Conservation (phyloP, 2,329 filamentous ascomycete species). For the Apiospora kogelbergensis region DNA sequence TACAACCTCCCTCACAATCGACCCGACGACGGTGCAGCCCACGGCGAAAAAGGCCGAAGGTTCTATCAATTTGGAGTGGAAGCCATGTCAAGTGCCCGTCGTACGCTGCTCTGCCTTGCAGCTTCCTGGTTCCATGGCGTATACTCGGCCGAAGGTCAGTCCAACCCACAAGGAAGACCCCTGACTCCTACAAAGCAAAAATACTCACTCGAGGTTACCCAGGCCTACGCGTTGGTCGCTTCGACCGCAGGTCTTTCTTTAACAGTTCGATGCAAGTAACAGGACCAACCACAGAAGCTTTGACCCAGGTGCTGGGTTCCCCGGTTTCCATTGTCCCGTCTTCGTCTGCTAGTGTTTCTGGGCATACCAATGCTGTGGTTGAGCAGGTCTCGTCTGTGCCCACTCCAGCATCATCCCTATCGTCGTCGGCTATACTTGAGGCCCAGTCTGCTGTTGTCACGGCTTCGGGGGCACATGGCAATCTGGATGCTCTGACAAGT, state of each 20-base stretch:
- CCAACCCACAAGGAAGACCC: constrained; percentile 9
- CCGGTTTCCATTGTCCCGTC: background rate
- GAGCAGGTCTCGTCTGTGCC: background rate
- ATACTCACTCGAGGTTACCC: background rate
- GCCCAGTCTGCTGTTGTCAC: background rate
- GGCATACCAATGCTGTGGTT: background rate
- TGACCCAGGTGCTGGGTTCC: background rate
- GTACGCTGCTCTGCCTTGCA: constrained; percentile 21
- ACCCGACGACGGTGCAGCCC: constrained; percentile 14
- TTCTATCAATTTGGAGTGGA: constrained; percentile 16
- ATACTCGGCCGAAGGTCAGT: constrained; percentile 22
- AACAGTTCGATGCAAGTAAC: constrained; percentile 12
- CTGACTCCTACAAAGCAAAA: constrained; percentile 9
- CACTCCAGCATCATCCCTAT: background rate
- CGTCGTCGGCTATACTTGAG: background rate
- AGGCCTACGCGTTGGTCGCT: constrained; percentile 19
- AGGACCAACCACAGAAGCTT: background rate
- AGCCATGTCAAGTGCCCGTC: constrained; percentile 21
- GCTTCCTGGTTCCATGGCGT: constrained; percentile 20
- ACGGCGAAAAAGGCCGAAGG: background rate
- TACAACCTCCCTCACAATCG: background rate
- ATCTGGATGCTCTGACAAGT: background rate
- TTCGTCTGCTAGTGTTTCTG: background rate
- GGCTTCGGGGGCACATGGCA: background rate
- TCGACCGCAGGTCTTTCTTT: constrained; percentile 18